Evolutionary conservation across 1,284 basidiomycete genomes (phyloP), one percentile per base, ranked within the genome.

Genomic region (Trichosporon ovoides): DNA sequence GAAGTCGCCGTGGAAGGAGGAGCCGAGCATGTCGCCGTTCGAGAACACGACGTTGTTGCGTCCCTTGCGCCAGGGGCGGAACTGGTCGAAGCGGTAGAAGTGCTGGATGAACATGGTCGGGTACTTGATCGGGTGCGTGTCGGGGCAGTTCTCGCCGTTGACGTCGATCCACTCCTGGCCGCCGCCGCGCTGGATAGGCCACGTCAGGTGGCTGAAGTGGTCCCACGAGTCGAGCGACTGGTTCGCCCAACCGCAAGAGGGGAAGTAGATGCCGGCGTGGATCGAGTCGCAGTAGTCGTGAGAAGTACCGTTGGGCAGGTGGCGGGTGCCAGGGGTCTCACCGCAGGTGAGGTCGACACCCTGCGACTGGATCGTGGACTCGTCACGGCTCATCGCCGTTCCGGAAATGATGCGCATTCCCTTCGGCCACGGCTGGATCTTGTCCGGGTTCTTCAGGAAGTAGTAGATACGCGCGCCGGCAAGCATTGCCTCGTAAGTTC

Each of bases 1-100:
- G 61, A 78, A 78, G 66, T 77, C 77, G 51, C 67, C 77, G 67
- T 78, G 77, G 56, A 74, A 66, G 54, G 74, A 72, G 56, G 72
- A 69, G 38, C 75, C 77, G 53, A 73, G 75, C 4, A 70, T 70
- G 58, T 78, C 78, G 46, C 78, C 78, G 58, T 76, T 76, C 33
- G 77, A 46, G 48, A 56, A 50, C 52, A 59, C 56, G 20, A 59
- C 40, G 31, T 57, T 57, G 35, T 53, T 33, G 7, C 33, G 33
- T 11, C 19, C 12, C 31, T 36, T 51, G 46, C 28, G 43, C 50
- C 51, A 57, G 11, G 43, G 43, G 3, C 43, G 43, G 43, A 14
- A 13, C 43, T 48, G 22, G 43, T 48, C 43, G 22, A 48, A 48
- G 22, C 43, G 43, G 33, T 52, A 57, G 57, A 60, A 58, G 22